phyloP scores from a whole-genome alignment of 441 rosid species.

The Omphalea diandra region DNA sequence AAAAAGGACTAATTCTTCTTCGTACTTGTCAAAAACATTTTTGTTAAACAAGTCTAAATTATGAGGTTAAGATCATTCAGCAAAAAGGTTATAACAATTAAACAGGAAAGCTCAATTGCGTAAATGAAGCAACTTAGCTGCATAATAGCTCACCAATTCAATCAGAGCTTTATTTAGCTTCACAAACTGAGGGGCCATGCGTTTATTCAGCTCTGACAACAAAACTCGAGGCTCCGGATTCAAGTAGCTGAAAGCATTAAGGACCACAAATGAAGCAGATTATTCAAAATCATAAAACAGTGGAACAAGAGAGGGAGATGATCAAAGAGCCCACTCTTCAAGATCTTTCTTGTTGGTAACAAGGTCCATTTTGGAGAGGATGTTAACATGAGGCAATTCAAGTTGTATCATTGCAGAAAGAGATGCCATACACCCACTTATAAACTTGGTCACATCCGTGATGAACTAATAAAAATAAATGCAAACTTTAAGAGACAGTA shows the following conservation, averaged over 20 bases:
- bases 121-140: constrained; percentile 6
- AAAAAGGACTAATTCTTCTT: neutral
- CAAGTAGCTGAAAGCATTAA: constrained; percentile 56
- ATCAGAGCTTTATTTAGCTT: constrained; percentile 63
- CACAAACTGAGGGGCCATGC: constrained; percentile 66
- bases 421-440: constrained; percentile 96
- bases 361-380: constrained; percentile 92
- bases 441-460: constrained; percentile 85
- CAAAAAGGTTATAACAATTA: neutral
- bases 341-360: constrained; percentile 67
- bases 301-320: constrained; percentile 5
- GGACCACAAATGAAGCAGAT: constrained; percentile 12
- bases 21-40: neutral
- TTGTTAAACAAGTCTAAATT: neutral
- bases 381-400: constrained; percentile 85
- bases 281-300: neutral
- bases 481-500: neutral
- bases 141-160: constrained; percentile 30
- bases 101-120: neutral
- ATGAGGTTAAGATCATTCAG: neutral
- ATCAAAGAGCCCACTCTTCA: constrained; percentile 48
- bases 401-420: constrained; percentile 96
- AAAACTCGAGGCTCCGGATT: constrained; percentile 64
- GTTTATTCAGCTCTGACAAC: constrained; percentile 56
- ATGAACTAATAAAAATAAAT: constrained; percentile 56